These are phyloP conservation scores for Acanthamoeba lenticulata DNA, from an alignment of 208 protist genomes.

Conservation along the genomic window DNA sequence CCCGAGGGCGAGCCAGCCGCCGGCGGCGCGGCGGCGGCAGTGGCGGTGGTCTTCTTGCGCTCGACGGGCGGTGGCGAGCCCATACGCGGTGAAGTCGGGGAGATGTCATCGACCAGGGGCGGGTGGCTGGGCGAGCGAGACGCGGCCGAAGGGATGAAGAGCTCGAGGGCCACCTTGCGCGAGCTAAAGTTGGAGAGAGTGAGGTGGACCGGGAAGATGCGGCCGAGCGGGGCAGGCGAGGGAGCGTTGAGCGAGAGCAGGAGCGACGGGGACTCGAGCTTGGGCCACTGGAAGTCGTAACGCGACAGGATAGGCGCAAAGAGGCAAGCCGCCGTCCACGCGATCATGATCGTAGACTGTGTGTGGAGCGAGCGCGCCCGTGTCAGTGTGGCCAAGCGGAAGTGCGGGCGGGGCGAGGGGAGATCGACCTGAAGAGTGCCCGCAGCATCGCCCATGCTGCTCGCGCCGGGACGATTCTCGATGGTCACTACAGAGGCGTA, in stretches of 20 bases:
- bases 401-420: too few relatives aligned
- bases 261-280: constrained; percentile 1
- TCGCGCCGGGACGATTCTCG: not conserved
- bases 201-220: constrained; percentile 45
- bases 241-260: constrained; percentile 41
- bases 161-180: constrained; percentile 30
- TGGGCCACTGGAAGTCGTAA: constrained; percentile 54
- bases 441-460: not conserved
- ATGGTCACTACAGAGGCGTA: constrained; percentile 12
- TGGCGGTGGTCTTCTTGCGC: not conserved
- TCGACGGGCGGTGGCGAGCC: not conserved
- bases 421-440: not conserved
- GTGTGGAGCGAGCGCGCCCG: not conserved
- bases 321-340: constrained; percentile 13
- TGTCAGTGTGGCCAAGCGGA: not conserved
- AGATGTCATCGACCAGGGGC: constrained; percentile 12
- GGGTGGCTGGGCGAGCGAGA: constrained; percentile 18
- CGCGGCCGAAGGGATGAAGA: not conserved
- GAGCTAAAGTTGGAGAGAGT: not conserved
- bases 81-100: not conserved
- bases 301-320: constrained; percentile 39
- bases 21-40: not conserved
- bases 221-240: constrained; percentile 5
- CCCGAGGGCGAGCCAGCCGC: not conserved
- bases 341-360: constrained; percentile 40